A percentile compares a stretch with the other conserved stretches of the same genome.
Evolutionary conservation across 2,329 filamentous ascomycete genomes (phyloP).

Genomic region (Ceratocystis cacaofunesta): DNA sequence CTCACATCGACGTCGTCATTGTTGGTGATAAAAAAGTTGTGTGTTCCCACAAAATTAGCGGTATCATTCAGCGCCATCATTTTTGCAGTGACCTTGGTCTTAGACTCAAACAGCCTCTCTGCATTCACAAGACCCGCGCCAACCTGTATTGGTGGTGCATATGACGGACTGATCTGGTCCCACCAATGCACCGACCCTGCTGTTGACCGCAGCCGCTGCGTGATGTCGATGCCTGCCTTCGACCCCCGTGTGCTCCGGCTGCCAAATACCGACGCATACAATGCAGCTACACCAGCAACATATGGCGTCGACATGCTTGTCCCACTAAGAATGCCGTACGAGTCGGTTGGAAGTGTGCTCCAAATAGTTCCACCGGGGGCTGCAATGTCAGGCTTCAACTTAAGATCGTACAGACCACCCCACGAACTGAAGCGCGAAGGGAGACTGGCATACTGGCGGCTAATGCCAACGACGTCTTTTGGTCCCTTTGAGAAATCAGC

Average conservation of each 20-base stretch:
- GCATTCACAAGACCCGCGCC: constrained; percentile 36
- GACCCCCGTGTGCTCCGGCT: constrained; percentile 27
- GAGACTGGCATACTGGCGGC: constrained; percentile 25
- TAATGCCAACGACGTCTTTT: constrained; percentile 21
- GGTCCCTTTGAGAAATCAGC: constrained; percentile 26
- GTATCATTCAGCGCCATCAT: constrained; percentile 37
- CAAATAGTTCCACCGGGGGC: constrained; percentile 36
- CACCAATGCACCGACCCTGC: constrained; percentile 10
- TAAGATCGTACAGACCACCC: constrained; percentile 37
- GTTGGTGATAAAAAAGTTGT: constrained; percentile 31
- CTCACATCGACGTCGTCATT: constrained; percentile 26
- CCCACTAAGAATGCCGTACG: constrained; percentile 35
- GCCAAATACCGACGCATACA: constrained; percentile 30
- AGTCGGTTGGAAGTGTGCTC: constrained; percentile 32
- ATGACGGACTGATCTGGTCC: constrained; percentile 21
- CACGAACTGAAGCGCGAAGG: constrained; percentile 35
- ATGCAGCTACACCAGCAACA: constrained; percentile 35
- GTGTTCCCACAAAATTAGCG: constrained; percentile 26
- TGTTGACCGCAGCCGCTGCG: constrained; percentile 10
- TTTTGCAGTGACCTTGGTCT: constrained; percentile 27
- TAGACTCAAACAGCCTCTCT: constrained; percentile 29
- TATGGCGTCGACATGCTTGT: constrained; percentile 44
- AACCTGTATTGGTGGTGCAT: constrained; percentile 23
- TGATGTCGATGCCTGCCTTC: constrained; percentile 10
- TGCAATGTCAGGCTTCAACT: constrained; percentile 36